A percentile compares a stretch with the other conserved stretches of the same genome.
phyloP scores from a whole-genome alignment of 176 grass and related monocot genomes.

The Zea luxurians region DNA sequence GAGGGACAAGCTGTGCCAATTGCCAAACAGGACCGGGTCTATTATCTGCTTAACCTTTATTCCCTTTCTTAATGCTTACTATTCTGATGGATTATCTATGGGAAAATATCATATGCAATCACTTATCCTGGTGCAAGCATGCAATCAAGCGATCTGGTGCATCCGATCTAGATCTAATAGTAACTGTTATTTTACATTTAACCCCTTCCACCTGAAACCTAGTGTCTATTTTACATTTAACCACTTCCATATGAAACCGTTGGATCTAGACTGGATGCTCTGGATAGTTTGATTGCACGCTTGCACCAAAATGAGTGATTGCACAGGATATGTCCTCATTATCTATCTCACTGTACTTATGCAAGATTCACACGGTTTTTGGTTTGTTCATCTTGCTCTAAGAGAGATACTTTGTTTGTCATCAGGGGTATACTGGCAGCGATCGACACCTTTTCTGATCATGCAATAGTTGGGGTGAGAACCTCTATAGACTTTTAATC shows the following conservation, averaged over 20 bases:
- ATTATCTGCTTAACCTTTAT: not conserved
- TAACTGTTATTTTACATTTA: too few species aligned
- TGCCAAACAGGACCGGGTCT: not conserved
- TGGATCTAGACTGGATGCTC: too few species aligned
- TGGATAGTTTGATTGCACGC: too few species aligned
- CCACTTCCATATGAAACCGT: too few species aligned
- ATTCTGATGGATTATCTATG: not conserved
- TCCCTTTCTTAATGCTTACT: conserved; percentile 2
- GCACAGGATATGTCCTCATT: too few species aligned
- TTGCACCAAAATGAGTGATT: too few species aligned
- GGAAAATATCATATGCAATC: too few species aligned
- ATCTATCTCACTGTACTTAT: not conserved
- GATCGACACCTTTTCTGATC: conserved; percentile 82
- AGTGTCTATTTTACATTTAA: too few species aligned
- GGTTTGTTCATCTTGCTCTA: conserved; percentile 10
- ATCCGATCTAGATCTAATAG: too few species aligned
- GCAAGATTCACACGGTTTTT: conserved; percentile 7
- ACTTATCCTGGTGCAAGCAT: too few species aligned
- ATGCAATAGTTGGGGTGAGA: conserved; percentile 76
- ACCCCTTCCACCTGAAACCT: too few species aligned
- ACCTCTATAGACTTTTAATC: conserved; percentile 9
- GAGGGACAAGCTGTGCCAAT: not conserved
- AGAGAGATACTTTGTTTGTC: conserved; percentile 30
- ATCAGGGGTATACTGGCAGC: conserved; percentile 87
- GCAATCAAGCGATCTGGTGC: too few species aligned